Percentiles rank a stretch among this genome's conserved stretches.
Conservation (phyloP, 2,329 filamentous ascomycete species). For the Botryotinia convoluta region DNA sequence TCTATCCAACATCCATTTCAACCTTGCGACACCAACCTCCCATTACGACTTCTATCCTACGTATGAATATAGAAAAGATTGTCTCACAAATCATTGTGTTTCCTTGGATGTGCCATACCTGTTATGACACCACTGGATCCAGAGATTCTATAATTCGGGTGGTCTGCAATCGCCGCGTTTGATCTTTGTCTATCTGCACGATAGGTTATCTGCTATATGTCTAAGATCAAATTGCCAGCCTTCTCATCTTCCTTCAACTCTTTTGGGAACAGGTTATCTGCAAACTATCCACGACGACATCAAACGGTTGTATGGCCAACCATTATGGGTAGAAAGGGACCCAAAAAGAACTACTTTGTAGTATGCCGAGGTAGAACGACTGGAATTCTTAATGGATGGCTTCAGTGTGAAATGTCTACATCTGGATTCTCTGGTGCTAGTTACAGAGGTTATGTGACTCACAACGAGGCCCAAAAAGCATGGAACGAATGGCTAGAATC, state of each 20-base stretch:
- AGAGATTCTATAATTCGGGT: not conserved
- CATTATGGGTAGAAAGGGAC: not conserved
- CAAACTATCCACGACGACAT: not conserved
- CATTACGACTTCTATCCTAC: not conserved
- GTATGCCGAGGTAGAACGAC: slow-evolving; percentile 23
- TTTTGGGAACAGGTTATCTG: not conserved
- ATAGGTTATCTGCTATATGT: too few relatives aligned
- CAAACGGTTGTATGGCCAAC: not conserved
- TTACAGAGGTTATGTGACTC: slow-evolving; percentile 23
- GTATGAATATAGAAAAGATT: not conserved
- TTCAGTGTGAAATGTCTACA: slow-evolving; percentile 26
- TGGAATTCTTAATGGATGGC: slow-evolving; percentile 25
- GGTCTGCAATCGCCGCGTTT: too few relatives aligned
- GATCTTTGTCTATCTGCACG: too few relatives aligned
- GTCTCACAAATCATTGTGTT: too few relatives aligned
- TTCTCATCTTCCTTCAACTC: not conserved
- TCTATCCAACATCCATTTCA: not conserved
- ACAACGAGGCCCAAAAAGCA: slow-evolving; percentile 19
- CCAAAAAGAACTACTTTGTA: slow-evolving; percentile 22
- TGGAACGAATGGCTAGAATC: slow-evolving; percentile 22
- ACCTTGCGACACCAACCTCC: not conserved
- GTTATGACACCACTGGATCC: not conserved
- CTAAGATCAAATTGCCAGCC: not conserved
- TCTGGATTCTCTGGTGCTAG: slow-evolving; percentile 18
- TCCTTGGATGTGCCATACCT: not conserved